Evolutionary conservation across 192 early-diverging fungal species (phyloP), one percentile per base, ranked within the genome.

Genomic region (Coemansia umbellata): DNA sequence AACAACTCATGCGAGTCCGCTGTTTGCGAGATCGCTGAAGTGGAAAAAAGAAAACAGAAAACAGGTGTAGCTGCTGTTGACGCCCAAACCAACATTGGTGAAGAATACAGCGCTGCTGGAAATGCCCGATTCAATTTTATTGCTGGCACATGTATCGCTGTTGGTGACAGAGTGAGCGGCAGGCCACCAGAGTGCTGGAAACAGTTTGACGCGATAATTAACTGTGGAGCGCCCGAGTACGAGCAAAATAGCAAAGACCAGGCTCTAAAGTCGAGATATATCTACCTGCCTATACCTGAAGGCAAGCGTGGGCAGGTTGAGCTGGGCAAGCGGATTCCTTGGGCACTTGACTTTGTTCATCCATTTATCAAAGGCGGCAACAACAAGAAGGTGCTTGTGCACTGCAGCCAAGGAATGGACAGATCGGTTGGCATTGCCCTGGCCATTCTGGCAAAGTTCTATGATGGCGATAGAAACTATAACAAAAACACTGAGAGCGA

Each of bases 261-360:
- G 24, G 50, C 47, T 0, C 28, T 57, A 10, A 21, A 45, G 30
- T 27, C 33, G 17, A 26, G 50, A 9, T 92, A 91, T 63, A 32
- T 93, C 23, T 87, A 81, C 52, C 50, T 95, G 41, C 66, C 82
- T 4, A 91, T 95, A 44, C 87, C 88, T 0, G 90, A 92, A 55
- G 89, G 93, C n/a, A 95, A 95, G 63, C 85, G 83, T 43, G 93
- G 93, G 5, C 89, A 91, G 64, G 64, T 81, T 22, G 71, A 57
- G 22, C 78, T 95, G 21, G 64, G 63, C 14, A 60, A 62, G 21
- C 74, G 55, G 24, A 85, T 95, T 52, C 74, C 81, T 4, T 48
- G 40, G 6, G 86, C 82, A 0, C 32, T 92, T 9, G 66, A 63
- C 13, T 85, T 83, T 72, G 51, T 85, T 8, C 30, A 36, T 10